Conservation (phyloP, 2,329 filamentous ascomycete species). For the Microdochium paspali region DNA sequence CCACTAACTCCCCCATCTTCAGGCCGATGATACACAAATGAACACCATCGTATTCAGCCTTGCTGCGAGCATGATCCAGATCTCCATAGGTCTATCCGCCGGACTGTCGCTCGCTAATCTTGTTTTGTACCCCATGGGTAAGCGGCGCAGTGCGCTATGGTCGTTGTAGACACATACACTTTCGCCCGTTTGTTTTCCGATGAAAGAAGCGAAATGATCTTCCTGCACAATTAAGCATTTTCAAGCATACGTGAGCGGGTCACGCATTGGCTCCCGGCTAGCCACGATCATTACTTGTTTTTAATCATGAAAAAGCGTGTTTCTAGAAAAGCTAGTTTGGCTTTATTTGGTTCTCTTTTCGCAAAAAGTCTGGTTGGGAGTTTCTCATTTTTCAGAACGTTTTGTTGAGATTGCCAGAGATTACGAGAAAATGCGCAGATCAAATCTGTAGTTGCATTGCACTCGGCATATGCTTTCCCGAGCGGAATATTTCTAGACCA, state of each 20-base stretch:
- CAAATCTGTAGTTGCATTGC: neutral
- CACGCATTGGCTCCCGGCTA: neutral
- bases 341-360: no score
- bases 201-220: neutral
- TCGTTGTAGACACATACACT: slow-evolving; percentile 6
- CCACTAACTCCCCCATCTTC: no score
- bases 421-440: neutral
- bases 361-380: no score
- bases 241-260: no score
- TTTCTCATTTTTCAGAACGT: no score
- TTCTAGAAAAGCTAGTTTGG: no score
- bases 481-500: neutral
- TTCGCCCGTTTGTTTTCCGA: neutral
- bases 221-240: neutral
- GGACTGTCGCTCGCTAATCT: slow-evolving; percentile 47
- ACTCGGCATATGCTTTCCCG: neutral
- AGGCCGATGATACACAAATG: slow-evolving; percentile 1
- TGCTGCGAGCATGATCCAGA: slow-evolving; percentile 48
- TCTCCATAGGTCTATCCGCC: slow-evolving; percentile 53
- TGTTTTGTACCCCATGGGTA: slow-evolving; percentile 46
- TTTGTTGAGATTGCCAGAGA: no score
- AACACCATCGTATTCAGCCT: slow-evolving; percentile 31
- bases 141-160: slow-evolving; percentile 45
- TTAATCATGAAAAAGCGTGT: neutral
- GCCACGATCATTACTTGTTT: neutral